Evolutionary conservation across 345 rosid genomes (phyloP).

Genomic region (Brassica napus): DNA sequence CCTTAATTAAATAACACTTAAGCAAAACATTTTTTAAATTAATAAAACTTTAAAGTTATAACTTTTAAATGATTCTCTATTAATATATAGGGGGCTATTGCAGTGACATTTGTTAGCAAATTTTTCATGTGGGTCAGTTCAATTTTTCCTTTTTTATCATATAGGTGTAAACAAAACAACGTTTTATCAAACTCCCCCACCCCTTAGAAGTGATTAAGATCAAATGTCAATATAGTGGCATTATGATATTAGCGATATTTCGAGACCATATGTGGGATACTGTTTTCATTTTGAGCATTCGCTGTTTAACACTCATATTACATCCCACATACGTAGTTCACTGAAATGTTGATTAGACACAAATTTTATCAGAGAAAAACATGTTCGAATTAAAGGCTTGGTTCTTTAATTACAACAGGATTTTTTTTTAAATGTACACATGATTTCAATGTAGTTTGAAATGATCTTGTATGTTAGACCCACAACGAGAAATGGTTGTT

Average conservation of each 20-base stretch:
- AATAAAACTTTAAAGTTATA: too few relatives aligned
- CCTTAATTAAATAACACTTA: too few relatives aligned
- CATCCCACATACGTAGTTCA: constrained; percentile 1
- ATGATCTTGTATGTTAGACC: background rate
- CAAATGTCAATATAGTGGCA: background rate
- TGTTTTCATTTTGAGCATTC: constrained; percentile 1
- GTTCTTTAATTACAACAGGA: background rate
- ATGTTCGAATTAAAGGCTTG: background rate
- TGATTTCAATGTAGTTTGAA: background rate
- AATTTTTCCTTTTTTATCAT: too few relatives aligned
- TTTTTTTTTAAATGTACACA: background rate
- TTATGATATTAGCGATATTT: background rate
- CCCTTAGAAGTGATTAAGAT: background rate
- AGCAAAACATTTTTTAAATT: too few relatives aligned
- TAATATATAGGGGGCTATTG: too few relatives aligned
- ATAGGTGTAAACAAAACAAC: constrained; percentile 15
- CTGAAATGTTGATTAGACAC: background rate
- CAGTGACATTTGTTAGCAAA: background rate
- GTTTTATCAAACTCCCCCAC: constrained; percentile 14
- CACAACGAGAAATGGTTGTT: background rate
- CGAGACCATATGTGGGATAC: constrained; percentile 12
- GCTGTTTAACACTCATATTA: constrained; percentile 9
- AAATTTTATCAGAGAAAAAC: background rate
- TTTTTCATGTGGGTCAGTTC: background rate
- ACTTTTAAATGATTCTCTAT: too few relatives aligned